Base-by-base conservation (phyloP, 2,329 filamentous ascomycete genomes). In the Periconia macrospinosa region DNA sequence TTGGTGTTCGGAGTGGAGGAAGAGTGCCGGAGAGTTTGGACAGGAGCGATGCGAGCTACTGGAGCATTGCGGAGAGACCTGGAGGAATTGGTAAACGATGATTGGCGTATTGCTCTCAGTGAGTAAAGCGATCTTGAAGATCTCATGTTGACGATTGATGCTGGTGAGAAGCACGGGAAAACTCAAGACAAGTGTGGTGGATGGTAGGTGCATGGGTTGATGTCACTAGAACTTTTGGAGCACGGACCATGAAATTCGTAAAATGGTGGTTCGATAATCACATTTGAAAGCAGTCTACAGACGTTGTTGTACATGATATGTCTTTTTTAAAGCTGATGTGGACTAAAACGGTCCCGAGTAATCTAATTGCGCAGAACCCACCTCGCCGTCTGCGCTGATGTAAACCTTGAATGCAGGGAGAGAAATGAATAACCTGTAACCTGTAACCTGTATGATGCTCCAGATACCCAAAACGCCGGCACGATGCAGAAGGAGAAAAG, bases 401-500 rank as follows among this genome's bases (percentile, higher is more conserved):
- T 30, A 19, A 35, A 35, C n/a, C n/a, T n/a, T 13, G 19, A 14
- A 23, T 42, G 20, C 19, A 14, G 2, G 15, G 30, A 51, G 30
- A 42, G 27, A n/a, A 27, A n/a, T n/a, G n/a, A n/a, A n/a, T n/a
- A n/a, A n/a, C n/a, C n/a, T n/a, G n/a, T n/a, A n/a, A n/a, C n/a
- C n/a, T 10, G 33, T 3, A 37, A 14, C 33, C 33, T 37, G 6
- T n/a, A 47, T 47, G 45, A 15, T 46, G 15, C 30, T 20, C 33
- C 20, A 3, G 9, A 18, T 27, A 19, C n/a, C 46, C 56, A 41
- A 53, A 70, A 70, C 70, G 53, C 70, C 70, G 42, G 58, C 66
- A 65, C 68, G 66, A 71, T 69, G 67, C 66, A 61, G 47, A 46
- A 41, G 52, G 33, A 58, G 53, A 41, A 58, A 54, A 51, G n/a